Evolutionary conservation across 345 rosid genomes (phyloP), one percentile per base, ranked within the genome.

Genomic region (Erucastrum elatum): DNA sequence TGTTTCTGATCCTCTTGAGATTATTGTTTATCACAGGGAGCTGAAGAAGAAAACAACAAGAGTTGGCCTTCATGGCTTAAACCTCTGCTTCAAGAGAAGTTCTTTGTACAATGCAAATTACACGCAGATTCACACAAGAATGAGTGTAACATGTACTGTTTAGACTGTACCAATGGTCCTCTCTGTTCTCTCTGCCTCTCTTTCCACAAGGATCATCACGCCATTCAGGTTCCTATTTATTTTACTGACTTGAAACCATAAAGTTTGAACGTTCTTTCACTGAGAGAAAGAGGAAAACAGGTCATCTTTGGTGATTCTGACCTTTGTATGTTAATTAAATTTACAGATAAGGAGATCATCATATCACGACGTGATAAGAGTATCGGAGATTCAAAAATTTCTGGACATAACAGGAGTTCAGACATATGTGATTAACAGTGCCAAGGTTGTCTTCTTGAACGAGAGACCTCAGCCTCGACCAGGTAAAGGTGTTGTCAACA

Each of bases 381-480:
- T 93, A 8, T 84, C 89, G 1, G 99, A 95, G 83, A 90, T 95
- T 33, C 96, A 91, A 85, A 95, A 91, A 49, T 87, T 88, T 62
- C 71, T 95, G 81, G 98, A 93, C 89, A 90, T 95, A 51, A 82
- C 89, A 70, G 97, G 96, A 35, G 94, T 95, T 64, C 98, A 95
- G 81, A 95, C 98, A 56, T 95, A 95, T 86, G 90, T 95, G 69
- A 95, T 95, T 15, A 95, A 95, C 88, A 95, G 99, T 76, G 99
- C 99, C 4, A 89, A 90, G 61, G 94, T 95, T 61, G 98, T 95
- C 12, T 95, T 95, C 87, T 80, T 95, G 87, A 95, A 95, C 44
- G 97, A 95, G 79, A 87, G 99, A 83, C 98, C 99, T 35, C 99
- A 93, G 87, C 99, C 97, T 4, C 87, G 98, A 88, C 97, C 96